Conservation (phyloP, 1,139 yeast species). For the Scheffersomyces lignicola region DNA sequence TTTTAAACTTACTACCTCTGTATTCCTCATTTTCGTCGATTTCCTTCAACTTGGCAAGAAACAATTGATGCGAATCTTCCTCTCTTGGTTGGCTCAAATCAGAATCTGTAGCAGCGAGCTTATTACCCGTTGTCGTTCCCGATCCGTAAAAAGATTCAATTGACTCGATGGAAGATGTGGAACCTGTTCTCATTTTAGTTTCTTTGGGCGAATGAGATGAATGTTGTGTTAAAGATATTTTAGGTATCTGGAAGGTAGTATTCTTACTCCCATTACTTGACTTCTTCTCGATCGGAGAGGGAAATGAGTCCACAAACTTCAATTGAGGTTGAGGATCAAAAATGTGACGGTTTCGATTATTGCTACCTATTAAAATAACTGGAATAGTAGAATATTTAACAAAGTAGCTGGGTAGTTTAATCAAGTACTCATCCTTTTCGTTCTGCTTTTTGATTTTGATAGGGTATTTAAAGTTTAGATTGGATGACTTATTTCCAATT, state of each 20-base stretch:
- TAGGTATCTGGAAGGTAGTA: slow-evolving; percentile 1
- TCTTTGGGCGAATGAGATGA: not conserved
- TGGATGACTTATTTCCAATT: slow-evolving; percentile 40
- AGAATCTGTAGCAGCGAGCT: no score
- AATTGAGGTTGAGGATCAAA: slow-evolving; percentile 2
- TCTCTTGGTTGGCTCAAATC: no score
- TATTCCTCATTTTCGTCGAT: slow-evolving; percentile 5
- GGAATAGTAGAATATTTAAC: slow-evolving; percentile 45
- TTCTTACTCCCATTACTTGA: not conserved
- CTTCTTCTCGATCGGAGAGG: not conserved
- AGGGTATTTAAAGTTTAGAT: slow-evolving; percentile 47
- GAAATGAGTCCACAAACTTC: slow-evolving; percentile 4
- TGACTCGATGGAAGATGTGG: slow-evolving; percentile 12
- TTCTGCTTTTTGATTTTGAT: slow-evolving; percentile 25
- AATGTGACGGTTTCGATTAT: slow-evolving; percentile 5
- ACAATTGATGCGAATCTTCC: slow-evolving; percentile 14
- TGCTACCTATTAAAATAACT: slow-evolving; percentile 38
- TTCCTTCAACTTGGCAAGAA: slow-evolving; percentile 9
- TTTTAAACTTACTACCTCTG: slow-evolving; percentile 20
- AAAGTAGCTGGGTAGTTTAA: slow-evolving; percentile 41
- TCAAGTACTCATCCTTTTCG: slow-evolving; percentile 22
- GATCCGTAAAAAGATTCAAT: slow-evolving; percentile 14
- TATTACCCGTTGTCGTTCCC: no score
- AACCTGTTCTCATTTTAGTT: slow-evolving; percentile 1
- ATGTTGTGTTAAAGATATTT: slow-evolving; percentile 1